A percentile compares a stretch with the other conserved stretches of the same genome.
Evolutionary conservation across 169 alveolate genomes (phyloP).

Genomic region (Amoebophrya sp.): DNA sequence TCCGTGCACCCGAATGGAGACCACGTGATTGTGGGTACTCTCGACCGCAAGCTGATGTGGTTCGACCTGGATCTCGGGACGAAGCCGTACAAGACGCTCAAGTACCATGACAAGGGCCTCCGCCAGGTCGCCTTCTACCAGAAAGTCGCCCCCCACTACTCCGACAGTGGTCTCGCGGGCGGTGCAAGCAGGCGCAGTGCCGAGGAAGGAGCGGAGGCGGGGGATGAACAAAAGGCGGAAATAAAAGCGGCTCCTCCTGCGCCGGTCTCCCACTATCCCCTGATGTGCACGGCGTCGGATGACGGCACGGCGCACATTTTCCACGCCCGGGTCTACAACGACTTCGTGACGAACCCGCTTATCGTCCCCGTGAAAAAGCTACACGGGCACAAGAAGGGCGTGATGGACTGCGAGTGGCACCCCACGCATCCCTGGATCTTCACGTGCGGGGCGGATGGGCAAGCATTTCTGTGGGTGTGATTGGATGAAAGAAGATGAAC

Average conservation of each 20-base stretch:
- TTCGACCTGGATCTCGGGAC: constrained; percentile 27
- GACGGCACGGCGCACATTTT: constrained; percentile 48
- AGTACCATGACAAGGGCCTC: constrained; percentile 19
- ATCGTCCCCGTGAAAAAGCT: constrained; percentile 67
- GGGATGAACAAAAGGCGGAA: no score
- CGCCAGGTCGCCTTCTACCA: constrained; percentile 8
- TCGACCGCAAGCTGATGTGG: constrained; percentile 14
- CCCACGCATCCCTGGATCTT: background rate
- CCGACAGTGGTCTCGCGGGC: background rate
- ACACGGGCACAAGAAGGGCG: constrained; percentile 40
- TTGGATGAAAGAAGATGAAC: no score
- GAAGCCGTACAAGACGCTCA: constrained; percentile 30
- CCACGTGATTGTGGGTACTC: constrained; percentile 26
- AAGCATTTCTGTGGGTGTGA: background rate
- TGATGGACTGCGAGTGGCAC: background rate
- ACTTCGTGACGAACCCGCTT: constrained; percentile 53
- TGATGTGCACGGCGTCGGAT: constrained; percentile 11
- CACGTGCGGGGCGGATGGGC: constrained; percentile 5
- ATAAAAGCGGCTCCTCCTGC: no score
- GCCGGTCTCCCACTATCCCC: constrained; percentile 8
- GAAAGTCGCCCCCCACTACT: background rate
- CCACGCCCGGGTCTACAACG: constrained; percentile 65
- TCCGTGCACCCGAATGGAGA: constrained; percentile 28
- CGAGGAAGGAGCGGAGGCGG: background rate
- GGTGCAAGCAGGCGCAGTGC: background rate